phyloP scores from a whole-genome alignment of 441 rosid genomes.

The Theobroma grandiflorum region DNA sequence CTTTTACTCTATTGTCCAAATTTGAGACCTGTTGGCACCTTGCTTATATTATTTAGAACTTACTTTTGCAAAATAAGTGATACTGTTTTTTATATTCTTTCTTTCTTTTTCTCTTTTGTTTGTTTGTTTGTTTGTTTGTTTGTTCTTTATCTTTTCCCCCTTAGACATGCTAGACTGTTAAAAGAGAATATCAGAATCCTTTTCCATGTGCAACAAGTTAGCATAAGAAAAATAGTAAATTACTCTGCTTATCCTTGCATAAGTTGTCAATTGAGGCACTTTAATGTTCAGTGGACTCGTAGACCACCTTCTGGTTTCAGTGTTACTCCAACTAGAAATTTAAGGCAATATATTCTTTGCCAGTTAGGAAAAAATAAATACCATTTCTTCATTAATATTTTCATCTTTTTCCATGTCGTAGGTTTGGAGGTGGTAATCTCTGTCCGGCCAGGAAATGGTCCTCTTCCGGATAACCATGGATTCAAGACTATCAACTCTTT shows the following conservation, averaged over 20 bases:
- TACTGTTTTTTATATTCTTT: background rate
- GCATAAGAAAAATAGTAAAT: background rate
- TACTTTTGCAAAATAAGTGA: background rate
- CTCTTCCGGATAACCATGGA: slow-evolving; percentile 77
- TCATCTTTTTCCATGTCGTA: slow-evolving; percentile 30
- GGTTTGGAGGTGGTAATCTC: slow-evolving; percentile 80
- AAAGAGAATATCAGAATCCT: background rate
- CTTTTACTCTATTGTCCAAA: background rate
- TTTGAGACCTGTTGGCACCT: too few species aligned
- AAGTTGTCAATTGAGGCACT: slow-evolving; percentile 9
- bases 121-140: background rate
- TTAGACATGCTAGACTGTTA: background rate
- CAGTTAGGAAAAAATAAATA: background rate
- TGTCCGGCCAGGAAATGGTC: slow-evolving; percentile 83
- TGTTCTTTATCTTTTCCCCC: background rate
- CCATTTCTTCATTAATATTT: slow-evolving; percentile 21
- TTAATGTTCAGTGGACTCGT: background rate
- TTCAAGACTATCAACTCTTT: slow-evolving; percentile 81
- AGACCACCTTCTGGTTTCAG: background rate
- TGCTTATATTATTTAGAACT: too few species aligned
- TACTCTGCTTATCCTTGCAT: background rate
- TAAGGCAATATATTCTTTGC: background rate
- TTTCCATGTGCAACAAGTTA: slow-evolving; percentile 1
- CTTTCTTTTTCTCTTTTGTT: slow-evolving; percentile 17
- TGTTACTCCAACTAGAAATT: slow-evolving; percentile 10